Evolutionary conservation across 371 early-diverging fungal genomes (phyloP).

Genomic region (Phascolomyces articulosus): DNA sequence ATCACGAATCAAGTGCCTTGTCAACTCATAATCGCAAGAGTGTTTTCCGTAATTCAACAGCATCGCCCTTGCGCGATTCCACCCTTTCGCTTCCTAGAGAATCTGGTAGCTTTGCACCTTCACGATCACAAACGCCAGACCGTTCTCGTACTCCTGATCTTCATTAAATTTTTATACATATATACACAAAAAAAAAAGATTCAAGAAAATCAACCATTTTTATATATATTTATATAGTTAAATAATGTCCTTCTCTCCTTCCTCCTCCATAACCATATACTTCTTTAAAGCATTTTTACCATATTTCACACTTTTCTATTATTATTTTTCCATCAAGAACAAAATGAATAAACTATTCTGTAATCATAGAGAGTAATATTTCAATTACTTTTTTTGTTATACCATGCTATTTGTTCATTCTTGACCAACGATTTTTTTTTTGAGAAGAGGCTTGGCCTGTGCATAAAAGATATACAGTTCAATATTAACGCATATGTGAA

Average conservation of each 20-base stretch:
- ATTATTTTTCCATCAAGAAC: background rate
- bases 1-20: conserved; percentile 34
- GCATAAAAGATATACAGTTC: too few species aligned
- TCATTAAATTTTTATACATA: background rate
- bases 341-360: background rate
- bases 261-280: too few species aligned
- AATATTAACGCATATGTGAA: too few species aligned
- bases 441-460: background rate
- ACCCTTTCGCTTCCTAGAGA: conserved; percentile 6
- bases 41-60: conserved; percentile 1
- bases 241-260: too few species aligned
- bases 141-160: conserved; percentile 10
- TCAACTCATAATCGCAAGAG: conserved; percentile 7
- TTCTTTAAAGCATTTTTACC: too few species aligned
- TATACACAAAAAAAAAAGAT: background rate
- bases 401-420: too few species aligned
- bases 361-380: background rate
- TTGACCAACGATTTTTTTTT: background rate
- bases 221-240: too few species aligned
- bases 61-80: conserved; percentile 7
- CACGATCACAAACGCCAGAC: conserved; percentile 8
- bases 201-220: background rate
- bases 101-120: conserved; percentile 1
- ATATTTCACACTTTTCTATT: too few species aligned
- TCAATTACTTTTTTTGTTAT: background rate